These are phyloP conservation scores for Emergomyces africanus DNA, from an alignment of 2,329 filamentous ascomycete species.

Conservation along the genomic window DNA sequence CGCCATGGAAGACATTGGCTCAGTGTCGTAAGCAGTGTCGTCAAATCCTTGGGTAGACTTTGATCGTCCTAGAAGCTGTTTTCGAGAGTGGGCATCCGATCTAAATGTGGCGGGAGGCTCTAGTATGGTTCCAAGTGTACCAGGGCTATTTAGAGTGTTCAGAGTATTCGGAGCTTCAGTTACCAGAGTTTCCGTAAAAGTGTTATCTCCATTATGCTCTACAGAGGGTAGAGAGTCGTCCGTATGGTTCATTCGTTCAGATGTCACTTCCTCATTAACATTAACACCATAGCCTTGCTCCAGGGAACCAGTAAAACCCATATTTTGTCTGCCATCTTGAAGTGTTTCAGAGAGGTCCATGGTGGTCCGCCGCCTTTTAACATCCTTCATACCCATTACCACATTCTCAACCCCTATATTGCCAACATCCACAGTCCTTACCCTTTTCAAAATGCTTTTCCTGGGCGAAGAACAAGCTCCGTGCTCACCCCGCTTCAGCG, in stretches of 20 bases:
- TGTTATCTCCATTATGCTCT: background rate
- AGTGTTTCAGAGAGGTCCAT: background rate
- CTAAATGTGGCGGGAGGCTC: background rate
- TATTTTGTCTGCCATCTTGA: background rate
- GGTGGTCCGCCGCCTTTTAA: conserved; percentile 6
- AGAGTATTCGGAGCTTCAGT: background rate
- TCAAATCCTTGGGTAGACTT: conserved; percentile 16
- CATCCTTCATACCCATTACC: background rate
- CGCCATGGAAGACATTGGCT: conserved; percentile 25
- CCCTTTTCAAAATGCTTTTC: conserved; percentile 10
- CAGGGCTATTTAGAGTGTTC: background rate
- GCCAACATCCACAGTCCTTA: conserved; percentile 10
- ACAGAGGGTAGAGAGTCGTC: background rate
- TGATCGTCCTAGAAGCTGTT: conserved; percentile 12
- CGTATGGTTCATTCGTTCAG: background rate
- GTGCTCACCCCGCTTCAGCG: background rate
- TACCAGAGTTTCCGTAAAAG: background rate
- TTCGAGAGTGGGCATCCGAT: background rate
- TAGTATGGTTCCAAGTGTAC: background rate
- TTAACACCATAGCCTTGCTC: conserved; percentile 12
- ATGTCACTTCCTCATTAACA: background rate
- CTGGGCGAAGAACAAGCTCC: background rate
- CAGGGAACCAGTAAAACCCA: background rate
- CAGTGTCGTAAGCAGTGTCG: conserved; percentile 29
- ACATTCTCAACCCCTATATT: background rate